Evolutionary conservation across 2,329 filamentous ascomycete species (phyloP).

Genomic region (Botrytis sinoallii): DNA sequence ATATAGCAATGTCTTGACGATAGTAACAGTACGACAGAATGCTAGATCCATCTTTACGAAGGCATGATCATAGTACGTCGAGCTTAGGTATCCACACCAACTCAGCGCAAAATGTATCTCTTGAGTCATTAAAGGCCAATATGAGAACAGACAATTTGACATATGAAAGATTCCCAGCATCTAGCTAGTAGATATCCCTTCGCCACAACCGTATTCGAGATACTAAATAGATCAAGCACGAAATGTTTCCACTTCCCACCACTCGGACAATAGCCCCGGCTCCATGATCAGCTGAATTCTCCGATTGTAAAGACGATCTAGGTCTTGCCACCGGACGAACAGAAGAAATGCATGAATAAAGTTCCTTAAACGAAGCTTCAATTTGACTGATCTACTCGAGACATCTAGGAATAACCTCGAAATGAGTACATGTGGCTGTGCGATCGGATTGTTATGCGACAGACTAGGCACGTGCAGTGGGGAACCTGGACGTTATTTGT

Average conservation of each 20-base stretch:
- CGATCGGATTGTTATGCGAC: not conserved
- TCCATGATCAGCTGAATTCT: not conserved
- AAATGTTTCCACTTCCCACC: not conserved
- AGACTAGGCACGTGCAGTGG: not conserved
- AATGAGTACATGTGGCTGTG: not conserved
- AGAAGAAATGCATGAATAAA: not conserved
- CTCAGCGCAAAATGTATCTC: not conserved
- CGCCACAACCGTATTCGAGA: not conserved
- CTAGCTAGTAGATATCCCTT: not conserved
- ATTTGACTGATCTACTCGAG: not conserved
- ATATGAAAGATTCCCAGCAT: not conserved
- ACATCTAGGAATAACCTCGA: not conserved
- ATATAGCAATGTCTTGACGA: not conserved
- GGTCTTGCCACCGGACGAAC: slow-evolving; percentile 1
- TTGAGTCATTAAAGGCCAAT: not conserved
- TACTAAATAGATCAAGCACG: not conserved
- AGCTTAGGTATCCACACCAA: not conserved
- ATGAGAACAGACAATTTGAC: not conserved
- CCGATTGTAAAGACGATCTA: not conserved
- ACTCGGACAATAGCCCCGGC: not conserved
- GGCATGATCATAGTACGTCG: not conserved
- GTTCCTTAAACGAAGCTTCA: not conserved
- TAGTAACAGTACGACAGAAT: not conserved
- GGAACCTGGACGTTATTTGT: not conserved
- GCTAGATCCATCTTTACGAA: not conserved